Evolutionary conservation across 345 rosid species (phyloP).

Genomic region (Eucalyptus guilfoylei): DNA sequence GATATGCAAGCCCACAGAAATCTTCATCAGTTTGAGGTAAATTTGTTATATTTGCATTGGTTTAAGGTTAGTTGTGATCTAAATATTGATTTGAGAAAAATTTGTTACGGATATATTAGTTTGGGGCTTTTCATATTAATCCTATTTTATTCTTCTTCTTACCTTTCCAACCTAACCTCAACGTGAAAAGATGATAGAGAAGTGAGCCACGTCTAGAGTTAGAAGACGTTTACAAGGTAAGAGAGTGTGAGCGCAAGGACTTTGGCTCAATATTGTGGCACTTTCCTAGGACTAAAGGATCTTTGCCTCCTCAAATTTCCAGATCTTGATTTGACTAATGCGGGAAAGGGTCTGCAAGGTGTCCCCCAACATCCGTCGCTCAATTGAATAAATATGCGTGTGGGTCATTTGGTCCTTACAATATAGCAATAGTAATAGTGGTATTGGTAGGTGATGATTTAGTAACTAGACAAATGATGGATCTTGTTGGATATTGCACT

Average conservation of each 20-base stretch:
- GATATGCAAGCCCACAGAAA: not conserved
- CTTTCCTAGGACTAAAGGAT: not conserved
- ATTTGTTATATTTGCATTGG: too few relatives aligned
- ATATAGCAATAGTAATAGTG: not conserved
- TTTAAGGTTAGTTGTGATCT: too few relatives aligned
- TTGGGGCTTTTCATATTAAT: not conserved
- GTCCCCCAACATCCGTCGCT: not conserved
- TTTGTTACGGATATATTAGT: rapidly evolving
- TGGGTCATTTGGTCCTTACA: not conserved
- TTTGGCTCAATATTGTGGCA: not conserved
- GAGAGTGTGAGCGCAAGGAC: not conserved
- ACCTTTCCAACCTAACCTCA: not conserved
- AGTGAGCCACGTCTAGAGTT: not conserved
- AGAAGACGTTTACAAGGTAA: not conserved
- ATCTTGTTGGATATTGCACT: not conserved
- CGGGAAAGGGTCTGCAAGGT: not conserved
- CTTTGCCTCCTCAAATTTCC: not conserved
- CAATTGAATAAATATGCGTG: not conserved
- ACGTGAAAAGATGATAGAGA: not conserved
- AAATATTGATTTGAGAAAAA: too few relatives aligned
- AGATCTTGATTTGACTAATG: not conserved
- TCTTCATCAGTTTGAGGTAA: too few relatives aligned
- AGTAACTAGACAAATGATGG: not conserved
- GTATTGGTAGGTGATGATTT: not conserved
- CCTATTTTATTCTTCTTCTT: not conserved